phyloP scores from a whole-genome alignment of 306 rosid genomes.

The Hippophae tibetana region DNA sequence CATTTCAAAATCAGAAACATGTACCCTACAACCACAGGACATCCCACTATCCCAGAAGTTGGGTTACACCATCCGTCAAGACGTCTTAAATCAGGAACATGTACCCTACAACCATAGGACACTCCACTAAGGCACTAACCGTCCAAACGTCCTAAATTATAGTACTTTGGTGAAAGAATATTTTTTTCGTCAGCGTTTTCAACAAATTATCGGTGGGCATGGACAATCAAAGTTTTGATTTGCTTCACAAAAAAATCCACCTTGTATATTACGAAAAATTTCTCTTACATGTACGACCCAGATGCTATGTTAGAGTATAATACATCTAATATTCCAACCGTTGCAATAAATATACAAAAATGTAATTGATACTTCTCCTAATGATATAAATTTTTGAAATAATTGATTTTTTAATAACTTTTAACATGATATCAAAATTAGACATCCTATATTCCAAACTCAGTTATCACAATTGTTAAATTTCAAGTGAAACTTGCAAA shows the following conservation, averaged over 20 bases:
- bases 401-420: no score
- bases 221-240: slow-evolving; percentile 15
- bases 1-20: slow-evolving; percentile 2
- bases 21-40: slow-evolving; percentile 25
- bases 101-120: slow-evolving; percentile 25
- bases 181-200: slow-evolving; percentile 11
- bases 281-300: no score
- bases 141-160: slow-evolving; percentile 6
- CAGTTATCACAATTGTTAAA: no score
- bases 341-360: no score
- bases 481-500: no score
- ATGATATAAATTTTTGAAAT: no score
- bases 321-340: no score
- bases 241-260: slow-evolving; percentile 15
- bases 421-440: no score
- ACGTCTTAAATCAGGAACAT: slow-evolving; percentile 10
- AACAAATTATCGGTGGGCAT: slow-evolving; percentile 21
- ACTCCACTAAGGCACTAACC: slow-evolving; percentile 14
- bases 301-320: no score
- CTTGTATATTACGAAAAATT: no score
- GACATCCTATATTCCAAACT: no score
- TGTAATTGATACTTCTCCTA: no score
- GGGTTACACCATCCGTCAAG: slow-evolving; percentile 4
- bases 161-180: slow-evolving; percentile 15
- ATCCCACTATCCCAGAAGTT: slow-evolving; percentile 4